A percentile compares a stretch with the other conserved stretches of the same genome.
Evolutionary conservation across 2,329 filamentous ascomycete genomes (phyloP).

Genomic region (Penicillium occitanis): DNA sequence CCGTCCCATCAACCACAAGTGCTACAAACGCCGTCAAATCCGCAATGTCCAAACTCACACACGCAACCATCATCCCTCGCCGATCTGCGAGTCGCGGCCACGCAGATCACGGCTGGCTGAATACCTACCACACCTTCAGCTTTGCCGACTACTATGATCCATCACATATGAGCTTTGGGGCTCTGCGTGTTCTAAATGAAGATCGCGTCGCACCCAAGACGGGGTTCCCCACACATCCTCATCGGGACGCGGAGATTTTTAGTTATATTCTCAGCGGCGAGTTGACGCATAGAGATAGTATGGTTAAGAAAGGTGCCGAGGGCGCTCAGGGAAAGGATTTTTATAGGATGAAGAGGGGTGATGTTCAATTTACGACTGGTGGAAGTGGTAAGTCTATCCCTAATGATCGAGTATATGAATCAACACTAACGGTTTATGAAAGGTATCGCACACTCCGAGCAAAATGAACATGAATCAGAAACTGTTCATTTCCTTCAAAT

Average conservation of each 20-base stretch:
- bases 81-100: slow-evolving; percentile 71
- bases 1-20: not conserved
- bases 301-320: slow-evolving; percentile 69
- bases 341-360: slow-evolving; percentile 70
- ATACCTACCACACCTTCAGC: slow-evolving; percentile 82
- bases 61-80: slow-evolving; percentile 73
- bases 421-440: slow-evolving; percentile 14
- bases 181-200: slow-evolving; percentile 83
- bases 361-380: slow-evolving; percentile 89
- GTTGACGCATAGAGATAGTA: slow-evolving; percentile 82
- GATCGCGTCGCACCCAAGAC: slow-evolving; percentile 72
- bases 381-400: slow-evolving; percentile 59
- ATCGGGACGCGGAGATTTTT: slow-evolving; percentile 88
- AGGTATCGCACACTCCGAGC: slow-evolving; percentile 76
- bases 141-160: slow-evolving; percentile 74
- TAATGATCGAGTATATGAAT: not conserved
- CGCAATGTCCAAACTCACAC: slow-evolving; percentile 63
- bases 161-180: slow-evolving; percentile 66
- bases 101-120: slow-evolving; percentile 81
- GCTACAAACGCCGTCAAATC: slow-evolving; percentile 26
- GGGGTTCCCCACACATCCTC: slow-evolving; percentile 82
- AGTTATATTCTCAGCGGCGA: slow-evolving; percentile 82
- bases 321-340: slow-evolving; percentile 62
- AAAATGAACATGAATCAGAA: slow-evolving; percentile 62
- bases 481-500: slow-evolving; percentile 86